Evolutionary conservation across 1,139 yeast genomes (phyloP), one percentile per base, ranked within the genome.

Genomic region (Kazachstania sp.): DNA sequence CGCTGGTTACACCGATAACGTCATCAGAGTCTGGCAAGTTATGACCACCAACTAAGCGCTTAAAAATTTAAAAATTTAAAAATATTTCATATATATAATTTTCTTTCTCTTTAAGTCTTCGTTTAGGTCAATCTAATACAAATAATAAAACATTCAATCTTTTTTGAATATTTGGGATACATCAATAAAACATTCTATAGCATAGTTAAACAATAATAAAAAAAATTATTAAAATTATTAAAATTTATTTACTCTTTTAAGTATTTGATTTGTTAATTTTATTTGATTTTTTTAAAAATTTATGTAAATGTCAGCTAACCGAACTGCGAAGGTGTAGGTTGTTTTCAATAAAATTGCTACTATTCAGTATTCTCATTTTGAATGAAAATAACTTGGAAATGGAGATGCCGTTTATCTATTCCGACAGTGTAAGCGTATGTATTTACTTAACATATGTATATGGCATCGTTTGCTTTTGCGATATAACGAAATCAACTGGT

Each of bases 21-120:
- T 85, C 71, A 90, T 92, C 82, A 92, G 98, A 81, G 98, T 90
- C 77, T 92, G 97, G 97, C 97, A 92, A 83, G 96, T 92, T 68
- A 90, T 90, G 97, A 88, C 95, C 78, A 81, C 95, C 69, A 72
- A 72, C 71, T 75, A 74, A 68, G 55, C 45, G 39, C 44, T 46
- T 39, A 46, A 42, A 40, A n/a, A 11, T 32, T 29, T 36, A 29
- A 39, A 41, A 45, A 38, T 29, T 36, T 23, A 39, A 41, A 45
- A 38, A 41, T 45, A 44, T 41, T 32, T 36, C 32, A 23, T 30
- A 45, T 47, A 28, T 44, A 47, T 40, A 40, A 31, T 43, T 46
- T 16, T 48, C 46, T 45, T 45, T 38, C 39, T 39, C 31, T 26
- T 23, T 40, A 39, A 44, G 46, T 46, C 7, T 37, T 44, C 36